These are phyloP conservation scores for Neofusicoccum umdonicola DNA, from an alignment of 2,329 filamentous ascomycete species.

Conservation along the genomic window DNA sequence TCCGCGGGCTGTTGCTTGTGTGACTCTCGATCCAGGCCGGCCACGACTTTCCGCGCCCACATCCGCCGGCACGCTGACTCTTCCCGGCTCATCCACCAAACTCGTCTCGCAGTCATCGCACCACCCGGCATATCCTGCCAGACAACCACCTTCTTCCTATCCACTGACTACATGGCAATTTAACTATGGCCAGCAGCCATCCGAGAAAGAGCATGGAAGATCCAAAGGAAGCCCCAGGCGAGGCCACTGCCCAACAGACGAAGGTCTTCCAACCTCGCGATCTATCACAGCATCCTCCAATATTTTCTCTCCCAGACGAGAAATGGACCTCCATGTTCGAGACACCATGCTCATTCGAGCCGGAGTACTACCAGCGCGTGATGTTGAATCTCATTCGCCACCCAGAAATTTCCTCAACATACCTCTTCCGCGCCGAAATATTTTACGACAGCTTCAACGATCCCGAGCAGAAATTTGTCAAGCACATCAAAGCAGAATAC, in stretches of 20 bases:
- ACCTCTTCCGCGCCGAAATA: slow-evolving; percentile 76
- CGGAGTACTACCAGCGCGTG: slow-evolving; percentile 61
- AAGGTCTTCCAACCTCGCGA: slow-evolving; percentile 34
- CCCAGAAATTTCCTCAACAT: slow-evolving; percentile 75
- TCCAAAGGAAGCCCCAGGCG: not conserved
- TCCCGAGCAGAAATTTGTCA: slow-evolving; percentile 40
- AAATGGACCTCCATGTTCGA: slow-evolving; percentile 38
- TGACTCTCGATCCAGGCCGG: no score
- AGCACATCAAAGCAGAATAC: slow-evolving; percentile 49
- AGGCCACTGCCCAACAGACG: not conserved
- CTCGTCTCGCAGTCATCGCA: not conserved
- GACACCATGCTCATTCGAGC: slow-evolving; percentile 59
- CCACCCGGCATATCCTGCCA: not conserved
- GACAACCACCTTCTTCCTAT: not conserved
- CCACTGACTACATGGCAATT: not conserved
- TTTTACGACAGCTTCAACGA: slow-evolving; percentile 53
- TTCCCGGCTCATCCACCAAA: not conserved
- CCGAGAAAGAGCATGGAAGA: slow-evolving; percentile 1
- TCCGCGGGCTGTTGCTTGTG: no score
- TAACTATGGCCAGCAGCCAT: not conserved
- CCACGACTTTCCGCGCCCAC: not conserved
- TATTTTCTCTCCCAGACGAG: slow-evolving; percentile 29
- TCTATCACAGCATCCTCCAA: slow-evolving; percentile 23
- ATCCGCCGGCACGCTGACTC: not conserved
- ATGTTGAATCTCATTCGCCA: slow-evolving; percentile 76